phyloP scores from a whole-genome alignment of 805 yeast genomes.

The Candida ipomoeae region DNA sequence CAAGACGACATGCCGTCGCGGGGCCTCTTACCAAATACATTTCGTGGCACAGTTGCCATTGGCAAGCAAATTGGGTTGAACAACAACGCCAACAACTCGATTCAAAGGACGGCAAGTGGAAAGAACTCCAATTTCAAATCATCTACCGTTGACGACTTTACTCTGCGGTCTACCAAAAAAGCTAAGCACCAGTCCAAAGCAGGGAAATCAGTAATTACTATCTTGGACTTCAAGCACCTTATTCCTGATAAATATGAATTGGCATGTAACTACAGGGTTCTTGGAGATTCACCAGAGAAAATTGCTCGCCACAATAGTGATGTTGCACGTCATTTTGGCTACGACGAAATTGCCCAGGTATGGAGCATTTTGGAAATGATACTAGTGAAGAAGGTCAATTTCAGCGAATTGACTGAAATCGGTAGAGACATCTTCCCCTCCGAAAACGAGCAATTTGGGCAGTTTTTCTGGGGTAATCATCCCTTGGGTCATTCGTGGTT shows the following conservation, averaged over 20 bases:
- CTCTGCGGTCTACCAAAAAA: slow-evolving; percentile 18
- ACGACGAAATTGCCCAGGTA: slow-evolving; percentile 60
- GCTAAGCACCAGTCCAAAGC: slow-evolving; percentile 19
- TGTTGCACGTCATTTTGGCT: slow-evolving; percentile 63
- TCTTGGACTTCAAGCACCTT: slow-evolving; percentile 61
- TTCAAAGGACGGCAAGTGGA: slow-evolving; percentile 37
- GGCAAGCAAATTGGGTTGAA: slow-evolving; percentile 28
- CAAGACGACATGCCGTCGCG: slow-evolving; percentile 52
- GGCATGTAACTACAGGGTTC: slow-evolving; percentile 61
- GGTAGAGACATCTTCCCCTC: slow-evolving; percentile 5
- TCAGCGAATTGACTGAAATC: slow-evolving; percentile 9
- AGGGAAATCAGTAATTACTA: slow-evolving; percentile 54
- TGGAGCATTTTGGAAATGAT: slow-evolving; percentile 63
- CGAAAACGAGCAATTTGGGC: slow-evolving; percentile 12
- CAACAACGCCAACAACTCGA: slow-evolving; percentile 24
- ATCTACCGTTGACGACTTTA: slow-evolving; percentile 37
- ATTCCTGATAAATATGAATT: slow-evolving; percentile 72
- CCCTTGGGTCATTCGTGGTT: slow-evolving; percentile 72
- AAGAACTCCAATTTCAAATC: slow-evolving; percentile 34
- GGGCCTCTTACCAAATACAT: slow-evolving; percentile 50
- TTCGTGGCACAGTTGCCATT: slow-evolving; percentile 38
- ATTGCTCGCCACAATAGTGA: slow-evolving; percentile 66
- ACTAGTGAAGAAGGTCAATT: slow-evolving; percentile 32
- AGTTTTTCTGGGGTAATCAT: slow-evolving; percentile 74
- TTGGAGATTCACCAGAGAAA: slow-evolving; percentile 60